A percentile compares a stretch with the other conserved stretches of the same genome.
Conservation (phyloP, 2,329 filamentous ascomycete species). For the Lachnellula suecica region DNA sequence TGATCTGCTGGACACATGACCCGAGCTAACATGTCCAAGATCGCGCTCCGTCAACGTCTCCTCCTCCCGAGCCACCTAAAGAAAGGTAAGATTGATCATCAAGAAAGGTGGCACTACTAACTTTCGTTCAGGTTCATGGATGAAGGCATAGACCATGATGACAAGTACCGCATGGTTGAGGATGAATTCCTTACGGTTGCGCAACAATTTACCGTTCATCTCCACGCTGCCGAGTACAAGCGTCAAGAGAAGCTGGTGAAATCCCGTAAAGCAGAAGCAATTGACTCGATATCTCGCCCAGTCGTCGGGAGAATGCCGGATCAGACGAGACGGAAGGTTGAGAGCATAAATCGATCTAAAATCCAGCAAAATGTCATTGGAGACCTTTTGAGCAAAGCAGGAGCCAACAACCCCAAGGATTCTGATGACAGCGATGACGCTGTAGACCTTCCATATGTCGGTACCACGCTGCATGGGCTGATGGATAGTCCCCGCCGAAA, state of each 20-base stretch:
- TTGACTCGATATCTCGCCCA: constrained; percentile 39
- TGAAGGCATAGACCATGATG: constrained; percentile 64
- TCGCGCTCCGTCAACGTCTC: constrained; percentile 49
- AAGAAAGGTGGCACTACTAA: constrained; percentile 8
- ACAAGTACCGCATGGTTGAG: constrained; percentile 79
- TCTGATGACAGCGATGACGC: constrained; percentile 33
- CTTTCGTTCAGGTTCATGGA: constrained; percentile 50
- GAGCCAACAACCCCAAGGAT: constrained; percentile 15
- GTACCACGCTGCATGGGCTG: constrained; percentile 41
- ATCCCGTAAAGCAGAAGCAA: constrained; percentile 49
- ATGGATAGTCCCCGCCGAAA: constrained; percentile 41
- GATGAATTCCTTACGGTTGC: constrained; percentile 73
- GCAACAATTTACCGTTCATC: constrained; percentile 68
- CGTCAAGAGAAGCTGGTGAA: constrained; percentile 60
- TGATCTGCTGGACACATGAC: neutral
- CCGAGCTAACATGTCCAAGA: constrained; percentile 1
- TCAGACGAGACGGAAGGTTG: constrained; percentile 28
- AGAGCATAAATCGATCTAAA: constrained; percentile 35
- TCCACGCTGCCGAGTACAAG: constrained; percentile 76
- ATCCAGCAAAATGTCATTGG: constrained; percentile 36
- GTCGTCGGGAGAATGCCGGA: constrained; percentile 34
- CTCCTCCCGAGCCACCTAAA: constrained; percentile 46
- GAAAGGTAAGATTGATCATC: constrained; percentile 40
- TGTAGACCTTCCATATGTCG: constrained; percentile 32
- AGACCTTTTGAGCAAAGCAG: constrained; percentile 16